Evolutionary conservation across 2,329 filamentous ascomycete species (phyloP), one percentile per base, ranked within the genome.

Genomic region (Diaporthe ilicicola): DNA sequence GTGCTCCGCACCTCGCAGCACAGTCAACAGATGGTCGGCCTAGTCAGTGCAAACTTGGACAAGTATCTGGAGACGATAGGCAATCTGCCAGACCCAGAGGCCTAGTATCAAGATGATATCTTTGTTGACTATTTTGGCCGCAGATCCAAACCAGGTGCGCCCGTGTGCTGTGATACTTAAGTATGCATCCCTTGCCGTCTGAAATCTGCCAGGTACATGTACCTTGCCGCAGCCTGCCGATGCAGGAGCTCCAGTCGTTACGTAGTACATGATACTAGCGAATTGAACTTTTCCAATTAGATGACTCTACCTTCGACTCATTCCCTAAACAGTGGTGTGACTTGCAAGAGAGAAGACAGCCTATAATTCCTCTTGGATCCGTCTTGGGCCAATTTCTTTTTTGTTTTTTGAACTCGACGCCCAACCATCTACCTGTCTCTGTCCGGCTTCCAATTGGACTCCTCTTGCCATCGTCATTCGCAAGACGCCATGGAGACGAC

Each of bases 401-500:
- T n/a, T n/a, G n/a, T n/a, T n/a, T n/a, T 29, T 48, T 32, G 39
- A 59, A 37, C 12, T n/a, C 51, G 24, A 24, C 39, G 27, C 37
- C 27, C n/a, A 50, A 17, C 19, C 17, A 56, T 27, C 50, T 48
- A 13, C 32, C 17, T 22, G 53, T 39, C 17, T 22, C 19, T 59
- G 7, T 24, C 24, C 44, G 24, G 27, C 19, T 13, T 17, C 13
- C 29, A 46, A 29, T 34, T n/a, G 42, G 34, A 27, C 13, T 24
- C 27, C 19, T 67, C 27, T 65, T 50, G 32, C n/a, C 53, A 71
- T 44, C 22, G 39, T 55, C 66, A 51, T 44, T 65, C 34, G 59
- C 53, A n/a, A 50, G 37, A 72, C 78, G 78, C 72, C 73, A 92
- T 92, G 90, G 90, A 92, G 80, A 89, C 89, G 37, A 90, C 87